Conservation (phyloP, 345 rosid species). For the Turritis glabra region DNA sequence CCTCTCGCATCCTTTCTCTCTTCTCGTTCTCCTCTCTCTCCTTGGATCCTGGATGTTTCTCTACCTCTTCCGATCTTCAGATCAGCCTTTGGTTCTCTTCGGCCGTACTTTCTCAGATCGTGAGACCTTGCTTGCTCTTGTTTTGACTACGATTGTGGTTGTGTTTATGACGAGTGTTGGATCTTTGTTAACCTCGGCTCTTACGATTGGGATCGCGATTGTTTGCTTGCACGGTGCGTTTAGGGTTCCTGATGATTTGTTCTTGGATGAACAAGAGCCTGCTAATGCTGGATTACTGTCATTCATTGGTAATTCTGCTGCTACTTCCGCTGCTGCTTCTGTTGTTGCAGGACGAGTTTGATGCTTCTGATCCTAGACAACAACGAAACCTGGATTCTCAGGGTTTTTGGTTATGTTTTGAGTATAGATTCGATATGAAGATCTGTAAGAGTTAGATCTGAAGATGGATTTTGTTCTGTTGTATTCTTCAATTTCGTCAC, state of each 20-base stretch:
- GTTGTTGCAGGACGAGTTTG: conserved; percentile 26
- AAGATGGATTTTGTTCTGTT: not conserved
- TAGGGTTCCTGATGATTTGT: conserved; percentile 40
- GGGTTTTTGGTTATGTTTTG: not conserved
- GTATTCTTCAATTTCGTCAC: not conserved
- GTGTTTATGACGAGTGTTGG: conserved; percentile 44
- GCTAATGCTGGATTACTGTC: conserved; percentile 32
- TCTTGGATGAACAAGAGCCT: conserved; percentile 38
- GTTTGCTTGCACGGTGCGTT: conserved; percentile 41
- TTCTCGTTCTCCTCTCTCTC: conserved; percentile 32
- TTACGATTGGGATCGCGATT: conserved; percentile 27
- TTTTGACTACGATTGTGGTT: conserved; percentile 21
- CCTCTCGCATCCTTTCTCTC: conserved; percentile 38
- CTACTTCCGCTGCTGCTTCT: conserved; percentile 15
- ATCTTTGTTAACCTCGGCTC: conserved; percentile 30
- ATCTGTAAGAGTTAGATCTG: not conserved
- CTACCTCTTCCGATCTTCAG: conserved; percentile 34
- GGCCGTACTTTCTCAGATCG: conserved; percentile 34
- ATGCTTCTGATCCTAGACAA: not conserved
- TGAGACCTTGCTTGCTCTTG: conserved; percentile 31
- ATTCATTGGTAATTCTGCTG: conserved; percentile 35
- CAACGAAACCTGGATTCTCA: not conserved
- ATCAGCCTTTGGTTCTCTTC: conserved; percentile 30
- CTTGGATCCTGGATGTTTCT: conserved; percentile 36
- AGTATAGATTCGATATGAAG: conserved; percentile 21